Base-by-base conservation (phyloP, 1,284 basidiomycete species). In the Xerocomus nothofagi region DNA sequence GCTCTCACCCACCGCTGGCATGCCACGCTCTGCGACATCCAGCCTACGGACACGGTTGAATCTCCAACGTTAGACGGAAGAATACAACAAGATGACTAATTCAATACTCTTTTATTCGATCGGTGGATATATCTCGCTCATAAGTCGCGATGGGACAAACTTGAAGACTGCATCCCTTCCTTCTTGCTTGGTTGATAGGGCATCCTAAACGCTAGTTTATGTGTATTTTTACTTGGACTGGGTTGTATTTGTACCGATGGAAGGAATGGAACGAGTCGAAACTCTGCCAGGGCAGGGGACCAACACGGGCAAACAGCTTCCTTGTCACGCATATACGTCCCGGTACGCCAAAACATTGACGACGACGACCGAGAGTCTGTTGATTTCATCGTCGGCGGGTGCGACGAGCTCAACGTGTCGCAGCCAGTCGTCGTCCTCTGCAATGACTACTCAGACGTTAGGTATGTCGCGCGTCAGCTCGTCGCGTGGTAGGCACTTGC, bases 221-320 rank as follows among this genome's bases (percentile, higher is more conserved):
- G 33, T 61, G 64, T 66, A 61, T 63, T 57, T 63, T 32, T 66
- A 64, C 51, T 20, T 48, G 45, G 17, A 47, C n/a, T 10, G 14
- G 26, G 42, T 44, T 62, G 60, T 66, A 62, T 64, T 42, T 62
- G 56, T 66, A 61, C 44, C 43, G 4, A 37, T 14, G 12, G 20
- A 27, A 20, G 18, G 40, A 60, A 56, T 48, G 39, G 6, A 36
- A 18, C n/a, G 4, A 34, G 18, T 15, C 57, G 50, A 49, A 48
- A 46, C 44, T 21, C 8, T 33, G 14, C 9, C n/a, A 15, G 20
- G 14, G 8, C 7, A 24, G 15, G 11, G 44, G 42, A 55, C 62
- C 58, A 67, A 63, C 65, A 67, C 15, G 5, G 42, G 57, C 43
- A 67, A 67, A 67, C 47, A 68, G 17, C 42, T n/a, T 44, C 33